Evolutionary conservation across 2,329 filamentous ascomycete species (phyloP).

Genomic region (Tolypocladium sp.): DNA sequence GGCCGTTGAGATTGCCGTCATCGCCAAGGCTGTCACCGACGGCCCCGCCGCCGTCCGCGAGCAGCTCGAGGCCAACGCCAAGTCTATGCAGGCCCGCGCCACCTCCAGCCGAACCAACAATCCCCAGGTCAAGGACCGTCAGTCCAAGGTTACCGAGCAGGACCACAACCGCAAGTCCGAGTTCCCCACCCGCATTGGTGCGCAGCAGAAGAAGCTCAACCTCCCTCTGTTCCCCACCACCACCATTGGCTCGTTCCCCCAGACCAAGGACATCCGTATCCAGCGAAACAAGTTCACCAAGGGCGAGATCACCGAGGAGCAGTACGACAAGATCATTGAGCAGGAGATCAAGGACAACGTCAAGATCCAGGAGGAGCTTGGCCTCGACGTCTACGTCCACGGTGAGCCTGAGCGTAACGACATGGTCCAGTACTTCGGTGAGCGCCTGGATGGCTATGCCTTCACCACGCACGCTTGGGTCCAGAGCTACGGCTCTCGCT

Average conservation of each 20-base stretch:
- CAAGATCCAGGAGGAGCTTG: conserved; percentile 96
- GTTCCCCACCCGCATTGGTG: conserved; percentile 75
- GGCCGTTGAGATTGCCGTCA: conserved; percentile 78
- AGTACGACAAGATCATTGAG: conserved; percentile 99
- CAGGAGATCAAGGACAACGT: conserved; percentile 94
- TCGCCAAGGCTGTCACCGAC: conserved; percentile 94
- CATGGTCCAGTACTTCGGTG: conserved; percentile 99
- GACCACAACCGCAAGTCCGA: conserved; percentile 89
- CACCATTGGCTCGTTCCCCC: conserved; percentile 98
- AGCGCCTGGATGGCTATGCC: conserved; percentile 91
- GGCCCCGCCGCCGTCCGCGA: conserved; percentile 79
- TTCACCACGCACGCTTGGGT: conserved; percentile 99
- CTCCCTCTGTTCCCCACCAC: conserved; percentile 97
- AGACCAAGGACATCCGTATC: conserved; percentile 97
- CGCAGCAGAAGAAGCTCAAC: conserved; percentile 87
- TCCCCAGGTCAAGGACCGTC: conserved; percentile 92
- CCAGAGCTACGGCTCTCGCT: conserved; percentile 95
- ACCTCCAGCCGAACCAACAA: conserved; percentile 94
- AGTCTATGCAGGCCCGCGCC: conserved; percentile 83
- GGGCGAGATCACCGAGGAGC: conserved; percentile 80
- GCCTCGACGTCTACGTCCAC: conserved; percentile 93
- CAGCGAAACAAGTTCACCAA: conserved; percentile 98
- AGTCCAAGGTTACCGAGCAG: conserved; percentile 72
- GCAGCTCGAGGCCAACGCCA: conserved; percentile 93
- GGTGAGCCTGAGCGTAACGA: conserved; percentile 99